Base-by-base conservation (phyloP, 2,329 filamentous ascomycete genomes). In the Cryoendolithus antarcticus region DNA sequence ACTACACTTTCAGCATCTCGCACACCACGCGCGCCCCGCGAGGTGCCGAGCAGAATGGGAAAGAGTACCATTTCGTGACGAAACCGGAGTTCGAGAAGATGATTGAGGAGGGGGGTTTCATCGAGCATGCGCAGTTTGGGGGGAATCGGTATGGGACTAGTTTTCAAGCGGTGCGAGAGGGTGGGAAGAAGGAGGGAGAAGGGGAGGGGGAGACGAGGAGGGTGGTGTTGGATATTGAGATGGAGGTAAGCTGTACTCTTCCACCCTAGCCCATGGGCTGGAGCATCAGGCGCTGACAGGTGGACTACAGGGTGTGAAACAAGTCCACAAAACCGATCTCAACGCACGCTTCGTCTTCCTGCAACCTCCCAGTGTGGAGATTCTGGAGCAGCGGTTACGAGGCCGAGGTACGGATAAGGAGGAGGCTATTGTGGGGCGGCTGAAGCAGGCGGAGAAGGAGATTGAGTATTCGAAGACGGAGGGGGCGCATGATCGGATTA, bases 161-260 rank as follows among this genome's bases (percentile, higher is more conserved):
- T 58, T 78, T 85, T 56, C 70, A 73, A 61, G 85, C 85, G 19
- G 85, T 94, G 46, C 73, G 80, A 60, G 76, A 84, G 54, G 78
- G 88, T 59, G 73, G 73, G 2, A 72, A 75, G 44, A 75, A 79
- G 63, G 15, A 19, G 15, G 15, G 15, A 19, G 15, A 19, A 19
- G 15, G 15, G 15, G 15, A 19, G 15, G 15, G 15, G 15, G 15
- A 19, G 15, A 71, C 71, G 34, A 75, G 76, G 62, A 80, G 78
- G 11, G 89, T 88, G 45, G 77, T 95, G 35, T 67, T 95, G 50
- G 89, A 96, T 60, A 96, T 95, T 57, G 89, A 95, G 70, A 94
- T 95, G 85, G 86, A 94, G 75, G 79, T 81, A 58, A 27, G 65
- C 52, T 29, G 6, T 11, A 2, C 34, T 24, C 3, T 19, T 19